Conservation (phyloP, 2,329 filamentous ascomycete species). For the Teratosphaeria epicoccoides region DNA sequence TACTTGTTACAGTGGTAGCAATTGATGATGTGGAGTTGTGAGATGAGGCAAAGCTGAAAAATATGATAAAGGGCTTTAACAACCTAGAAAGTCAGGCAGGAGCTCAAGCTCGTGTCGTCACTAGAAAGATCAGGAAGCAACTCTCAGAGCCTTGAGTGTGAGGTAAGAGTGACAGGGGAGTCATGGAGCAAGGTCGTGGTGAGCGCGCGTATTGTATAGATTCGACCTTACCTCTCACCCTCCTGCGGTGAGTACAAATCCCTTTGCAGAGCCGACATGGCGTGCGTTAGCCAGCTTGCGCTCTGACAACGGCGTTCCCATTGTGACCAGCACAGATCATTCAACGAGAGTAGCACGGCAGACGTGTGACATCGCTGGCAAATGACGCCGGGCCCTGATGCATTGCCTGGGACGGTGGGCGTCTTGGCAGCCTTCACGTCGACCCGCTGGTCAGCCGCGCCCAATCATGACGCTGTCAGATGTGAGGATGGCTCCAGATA, state of each 20-base stretch:
- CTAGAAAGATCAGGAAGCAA: neutral
- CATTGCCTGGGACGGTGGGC: neutral
- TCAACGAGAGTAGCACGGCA: neutral
- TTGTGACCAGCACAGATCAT: neutral
- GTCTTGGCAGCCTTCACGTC: neutral
- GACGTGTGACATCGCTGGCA: neutral
- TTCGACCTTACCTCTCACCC: neutral
- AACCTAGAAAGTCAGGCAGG: neutral
- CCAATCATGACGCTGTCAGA: conserved; percentile 1
- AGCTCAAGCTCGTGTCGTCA: neutral
- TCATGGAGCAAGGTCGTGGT: neutral
- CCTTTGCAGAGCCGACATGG: neutral
- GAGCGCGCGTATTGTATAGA: neutral
- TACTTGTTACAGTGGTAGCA: conserved; percentile 2
- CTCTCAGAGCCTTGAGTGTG: neutral
- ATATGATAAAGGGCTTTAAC: too few species aligned
- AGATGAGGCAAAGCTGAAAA: neutral
- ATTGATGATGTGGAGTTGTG: neutral
- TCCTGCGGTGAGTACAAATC: neutral
- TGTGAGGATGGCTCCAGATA: conserved; percentile 1
- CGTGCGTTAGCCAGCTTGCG: neutral
- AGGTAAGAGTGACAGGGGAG: conserved; percentile 3
- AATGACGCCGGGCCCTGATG: neutral
- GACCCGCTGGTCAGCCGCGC: neutral
- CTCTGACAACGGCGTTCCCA: neutral